A percentile compares a stretch with the other conserved stretches of the same genome.
These are phyloP conservation scores for Chaetoceros muelleri DNA, from an alignment of 108 stramenopile genomes.

Conservation along the genomic window DNA sequence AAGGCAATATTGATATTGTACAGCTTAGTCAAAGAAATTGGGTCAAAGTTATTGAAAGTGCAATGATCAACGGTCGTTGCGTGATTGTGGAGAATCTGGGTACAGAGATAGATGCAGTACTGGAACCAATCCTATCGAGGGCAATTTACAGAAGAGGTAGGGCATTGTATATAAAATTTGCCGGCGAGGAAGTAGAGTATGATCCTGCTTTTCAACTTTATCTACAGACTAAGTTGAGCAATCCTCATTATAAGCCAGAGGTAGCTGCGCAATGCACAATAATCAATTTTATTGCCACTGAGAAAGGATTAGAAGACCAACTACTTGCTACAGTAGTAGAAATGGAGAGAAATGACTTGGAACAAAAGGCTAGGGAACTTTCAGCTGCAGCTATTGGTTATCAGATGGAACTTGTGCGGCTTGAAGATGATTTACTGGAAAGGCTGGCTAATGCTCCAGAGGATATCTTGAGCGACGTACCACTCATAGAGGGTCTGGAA, in stretches of 20 bases:
- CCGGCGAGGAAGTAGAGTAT: slow-evolving; percentile 86
- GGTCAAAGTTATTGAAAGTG: slow-evolving; percentile 50
- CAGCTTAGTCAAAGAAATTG: slow-evolving; percentile 83
- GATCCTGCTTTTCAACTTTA: slow-evolving; percentile 78
- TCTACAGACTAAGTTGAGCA: slow-evolving; percentile 83
- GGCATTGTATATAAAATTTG: slow-evolving; percentile 62
- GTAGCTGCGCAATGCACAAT: slow-evolving; percentile 87
- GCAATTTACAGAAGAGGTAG: slow-evolving; percentile 82
- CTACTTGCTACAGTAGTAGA: slow-evolving; percentile 83
- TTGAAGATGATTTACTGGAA: slow-evolving; percentile 86
- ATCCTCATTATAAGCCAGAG: slow-evolving; percentile 93
- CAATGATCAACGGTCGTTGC: slow-evolving; percentile 68
- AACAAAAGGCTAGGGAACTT: slow-evolving; percentile 67
- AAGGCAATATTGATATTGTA: slow-evolving; percentile 37
- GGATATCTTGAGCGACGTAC: slow-evolving; percentile 83
- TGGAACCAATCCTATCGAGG: slow-evolving; percentile 80
- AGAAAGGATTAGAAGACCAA: slow-evolving; percentile 84
- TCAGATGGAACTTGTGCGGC: slow-evolving; percentile 74
- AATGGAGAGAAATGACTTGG: slow-evolving; percentile 77
- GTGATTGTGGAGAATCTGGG: slow-evolving; percentile 88
- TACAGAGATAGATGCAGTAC: slow-evolving; percentile 81
- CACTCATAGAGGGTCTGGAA: slow-evolving; percentile 86
- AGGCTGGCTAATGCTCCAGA: slow-evolving; percentile 85
- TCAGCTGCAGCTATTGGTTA: slow-evolving; percentile 63
- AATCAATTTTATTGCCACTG: slow-evolving; percentile 91